A percentile compares a stretch with the other conserved stretches of the same genome.
Conservation (phyloP, 495 filamentous ascomycete species). For the Massariosphaeria phaeospora region DNA sequence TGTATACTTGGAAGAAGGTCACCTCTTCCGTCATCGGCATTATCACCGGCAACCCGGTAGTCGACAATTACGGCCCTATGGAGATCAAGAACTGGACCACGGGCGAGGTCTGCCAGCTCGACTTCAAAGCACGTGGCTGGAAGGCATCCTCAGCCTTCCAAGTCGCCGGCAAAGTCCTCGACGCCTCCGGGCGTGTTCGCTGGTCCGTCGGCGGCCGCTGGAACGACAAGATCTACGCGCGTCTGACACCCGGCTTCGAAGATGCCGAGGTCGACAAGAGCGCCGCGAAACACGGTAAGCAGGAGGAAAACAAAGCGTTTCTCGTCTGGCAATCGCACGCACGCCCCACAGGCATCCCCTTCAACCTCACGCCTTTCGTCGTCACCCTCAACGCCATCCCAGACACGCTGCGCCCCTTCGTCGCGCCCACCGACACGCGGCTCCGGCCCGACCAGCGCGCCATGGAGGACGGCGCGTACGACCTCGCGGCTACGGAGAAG, state of each 20-base stretch:
- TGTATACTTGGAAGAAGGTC: conserved; percentile 99
- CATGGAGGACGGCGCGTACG: conserved; percentile 97
- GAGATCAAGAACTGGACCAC: conserved; percentile 96
- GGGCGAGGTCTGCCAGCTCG: conserved; percentile 80
- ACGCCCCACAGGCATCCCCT: conserved; percentile 79
- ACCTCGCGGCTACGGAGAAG: conserved; percentile 88
- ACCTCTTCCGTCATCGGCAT: conserved; percentile 97
- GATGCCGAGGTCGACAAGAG: conserved; percentile 56
- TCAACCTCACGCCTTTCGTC: conserved; percentile 95
- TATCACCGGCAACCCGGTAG: conserved; percentile 90
- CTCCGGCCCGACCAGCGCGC: conserved; percentile 92
- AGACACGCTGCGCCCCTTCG: conserved; percentile 61
- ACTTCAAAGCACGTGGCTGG: conserved; percentile 96
- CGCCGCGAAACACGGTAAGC: background rate
- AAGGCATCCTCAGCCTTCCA: conserved; percentile 85
- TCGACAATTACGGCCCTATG: conserved; percentile 98
- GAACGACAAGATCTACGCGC: conserved; percentile 96
- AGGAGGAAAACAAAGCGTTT: conserved; percentile 65
- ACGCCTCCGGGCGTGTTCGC: conserved; percentile 64
- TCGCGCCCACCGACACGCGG: conserved; percentile 89
- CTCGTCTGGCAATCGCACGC: conserved; percentile 85
- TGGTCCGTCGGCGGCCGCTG: conserved; percentile 91
- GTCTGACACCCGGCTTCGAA: conserved; percentile 86
- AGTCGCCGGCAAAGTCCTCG: conserved; percentile 77
- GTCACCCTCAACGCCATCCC: conserved; percentile 88